phyloP scores from a whole-genome alignment of 2,329 filamentous ascomycete species.

The Ciborinia camelliae region DNA sequence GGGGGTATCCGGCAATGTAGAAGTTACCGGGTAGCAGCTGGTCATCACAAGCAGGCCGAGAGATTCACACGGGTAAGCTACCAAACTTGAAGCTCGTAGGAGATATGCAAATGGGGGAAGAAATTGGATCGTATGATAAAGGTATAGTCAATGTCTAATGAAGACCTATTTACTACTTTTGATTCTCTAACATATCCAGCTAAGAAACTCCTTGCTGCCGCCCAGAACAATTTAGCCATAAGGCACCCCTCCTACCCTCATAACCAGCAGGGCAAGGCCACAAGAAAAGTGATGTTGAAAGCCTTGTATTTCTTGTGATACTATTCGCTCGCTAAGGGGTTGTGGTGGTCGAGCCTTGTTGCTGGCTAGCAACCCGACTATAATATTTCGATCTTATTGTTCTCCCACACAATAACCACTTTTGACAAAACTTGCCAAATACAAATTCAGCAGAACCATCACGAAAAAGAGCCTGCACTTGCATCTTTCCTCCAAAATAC shows the following conservation, averaged over 20 bases:
- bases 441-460: neutral
- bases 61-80: neutral
- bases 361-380: conserved; percentile 3
- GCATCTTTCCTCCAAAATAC: neutral
- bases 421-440: neutral
- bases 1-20: too few relatives aligned
- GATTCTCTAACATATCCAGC: neutral
- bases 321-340: conserved; percentile 2
- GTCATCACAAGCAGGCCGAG: neutral
- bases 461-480: conserved; percentile 1
- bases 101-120: neutral
- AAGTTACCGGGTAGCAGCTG: neutral
- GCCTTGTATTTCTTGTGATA: neutral
- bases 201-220: neutral
- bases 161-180: neutral
- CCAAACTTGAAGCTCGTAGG: neutral
- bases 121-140: neutral
- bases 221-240: neutral
- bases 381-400: neutral
- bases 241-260: neutral
- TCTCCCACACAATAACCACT: conserved; percentile 15
- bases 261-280: neutral
- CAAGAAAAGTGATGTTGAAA: neutral
- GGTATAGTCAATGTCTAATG: neutral
- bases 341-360: conserved; percentile 4